These are phyloP conservation scores for Zopfia rhizophila DNA, from an alignment of 2,329 filamentous ascomycete species.

Conservation along the genomic window DNA sequence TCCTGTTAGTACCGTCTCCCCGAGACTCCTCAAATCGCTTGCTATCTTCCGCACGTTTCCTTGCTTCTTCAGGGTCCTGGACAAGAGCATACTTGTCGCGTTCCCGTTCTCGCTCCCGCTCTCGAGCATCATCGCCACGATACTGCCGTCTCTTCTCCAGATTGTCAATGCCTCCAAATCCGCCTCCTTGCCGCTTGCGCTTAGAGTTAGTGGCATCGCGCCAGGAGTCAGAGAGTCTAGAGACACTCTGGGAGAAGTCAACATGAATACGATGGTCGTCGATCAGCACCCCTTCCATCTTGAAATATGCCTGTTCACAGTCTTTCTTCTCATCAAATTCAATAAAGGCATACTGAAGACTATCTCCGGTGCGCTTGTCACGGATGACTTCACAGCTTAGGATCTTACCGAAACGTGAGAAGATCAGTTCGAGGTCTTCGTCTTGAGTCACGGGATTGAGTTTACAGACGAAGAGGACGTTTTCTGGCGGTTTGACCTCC, in stretches of 20 bases:
- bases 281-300: slow-evolving; percentile 97
- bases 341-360: slow-evolving; percentile 96
- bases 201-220: slow-evolving; percentile 85
- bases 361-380: slow-evolving; percentile 93
- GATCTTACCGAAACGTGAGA: slow-evolving; percentile 95
- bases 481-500: slow-evolving; percentile 96
- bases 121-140: slow-evolving; percentile 42
- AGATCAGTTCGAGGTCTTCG: slow-evolving; percentile 93
- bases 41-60: slow-evolving; percentile 12
- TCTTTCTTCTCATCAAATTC: slow-evolving; percentile 93
- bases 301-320: slow-evolving; percentile 96
- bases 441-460: slow-evolving; percentile 96
- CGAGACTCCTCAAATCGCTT: slow-evolving; percentile 16
- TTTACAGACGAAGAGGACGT: slow-evolving; percentile 98
- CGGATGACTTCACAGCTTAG: slow-evolving; percentile 95
- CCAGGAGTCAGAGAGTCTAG: slow-evolving; percentile 89
- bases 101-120: slow-evolving; percentile 44
- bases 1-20: slow-evolving; percentile 15
- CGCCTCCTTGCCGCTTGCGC: slow-evolving; percentile 69
- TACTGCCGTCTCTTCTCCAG: slow-evolving; percentile 94
- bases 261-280: slow-evolving; percentile 98
- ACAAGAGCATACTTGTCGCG: slow-evolving; percentile 45
- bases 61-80: slow-evolving; percentile 26
- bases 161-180: slow-evolving; percentile 89
- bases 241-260: slow-evolving; percentile 95